Evolutionary conservation across 495 filamentous ascomycete species (phyloP).

Genomic region (Trichoderma parareesei): DNA sequence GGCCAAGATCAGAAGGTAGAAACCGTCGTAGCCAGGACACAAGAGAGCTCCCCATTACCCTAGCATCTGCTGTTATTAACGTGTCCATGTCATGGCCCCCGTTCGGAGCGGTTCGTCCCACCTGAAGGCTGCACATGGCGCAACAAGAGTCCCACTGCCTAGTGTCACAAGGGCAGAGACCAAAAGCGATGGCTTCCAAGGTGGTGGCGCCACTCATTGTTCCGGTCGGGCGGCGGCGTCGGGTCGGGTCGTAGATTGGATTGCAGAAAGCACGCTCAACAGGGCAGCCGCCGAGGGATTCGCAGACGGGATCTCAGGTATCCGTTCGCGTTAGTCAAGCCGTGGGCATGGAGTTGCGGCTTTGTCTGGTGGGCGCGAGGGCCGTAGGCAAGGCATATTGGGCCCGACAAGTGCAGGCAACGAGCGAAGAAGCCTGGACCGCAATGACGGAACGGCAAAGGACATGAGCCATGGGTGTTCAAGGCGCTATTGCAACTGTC

Average conservation of each 20-base stretch:
- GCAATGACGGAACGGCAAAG: neutral
- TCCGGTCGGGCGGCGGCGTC: constrained; percentile 7
- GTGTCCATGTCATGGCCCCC: neutral
- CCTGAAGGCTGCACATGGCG: constrained; percentile 7
- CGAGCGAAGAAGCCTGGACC: too few relatives aligned
- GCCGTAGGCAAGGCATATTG: too few relatives aligned
- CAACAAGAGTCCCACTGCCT: constrained; percentile 3
- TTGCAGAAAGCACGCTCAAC: neutral
- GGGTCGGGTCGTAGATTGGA: neutral
- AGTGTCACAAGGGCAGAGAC: constrained; percentile 7
- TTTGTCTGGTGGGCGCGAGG: too few relatives aligned
- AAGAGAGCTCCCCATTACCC: neutral
- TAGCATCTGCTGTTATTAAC: neutral
- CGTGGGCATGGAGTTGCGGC: too few relatives aligned
- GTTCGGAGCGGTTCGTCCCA: constrained; percentile 9
- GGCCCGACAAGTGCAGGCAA: too few relatives aligned
- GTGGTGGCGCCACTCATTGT: constrained; percentile 1
- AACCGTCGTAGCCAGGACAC: too few relatives aligned
- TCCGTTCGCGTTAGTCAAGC: too few relatives aligned
- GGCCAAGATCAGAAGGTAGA: too few relatives aligned
- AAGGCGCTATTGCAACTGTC: neutral
- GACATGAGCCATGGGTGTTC: neutral
- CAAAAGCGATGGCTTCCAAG: neutral
- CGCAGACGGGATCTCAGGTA: too few relatives aligned
- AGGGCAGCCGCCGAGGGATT: too few relatives aligned